phyloP scores from a whole-genome alignment of 2,329 filamentous ascomycete genomes.

The Calonectria pseudoreteaudii region DNA sequence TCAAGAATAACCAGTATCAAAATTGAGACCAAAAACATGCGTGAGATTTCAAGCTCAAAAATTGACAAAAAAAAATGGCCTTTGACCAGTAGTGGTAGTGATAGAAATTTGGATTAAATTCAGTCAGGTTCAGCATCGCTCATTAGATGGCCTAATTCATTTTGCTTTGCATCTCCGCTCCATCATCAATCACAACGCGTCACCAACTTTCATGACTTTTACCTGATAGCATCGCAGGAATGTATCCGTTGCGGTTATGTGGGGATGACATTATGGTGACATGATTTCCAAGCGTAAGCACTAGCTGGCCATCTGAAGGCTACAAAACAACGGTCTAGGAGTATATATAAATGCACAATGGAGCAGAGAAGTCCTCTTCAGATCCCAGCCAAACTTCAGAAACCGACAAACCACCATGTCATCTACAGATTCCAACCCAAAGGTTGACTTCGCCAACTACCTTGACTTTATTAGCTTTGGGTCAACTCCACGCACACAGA shows the following conservation, averaged over 20 bases:
- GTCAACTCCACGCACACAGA: neutral
- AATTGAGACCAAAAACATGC: neutral
- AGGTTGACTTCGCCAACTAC: neutral
- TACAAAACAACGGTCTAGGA: too few species aligned
- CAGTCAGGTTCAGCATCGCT: neutral
- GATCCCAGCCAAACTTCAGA: neutral
- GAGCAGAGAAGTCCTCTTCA: neutral
- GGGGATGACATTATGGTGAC: neutral
- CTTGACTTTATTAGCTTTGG: neutral
- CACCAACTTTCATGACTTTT: neutral
- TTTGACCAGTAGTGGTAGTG: neutral
- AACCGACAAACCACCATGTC: neutral
- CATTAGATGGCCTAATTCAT: neutral
- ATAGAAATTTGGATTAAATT: neutral
- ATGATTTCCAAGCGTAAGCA: neutral
- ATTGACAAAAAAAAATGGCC: neutral
- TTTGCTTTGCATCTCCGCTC: too few species aligned
- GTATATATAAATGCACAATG: neutral
- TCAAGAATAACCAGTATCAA: neutral
- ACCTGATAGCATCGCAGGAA: neutral
- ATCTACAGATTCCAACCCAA: neutral
- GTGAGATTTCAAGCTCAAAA: neutral
- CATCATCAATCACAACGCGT: neutral
- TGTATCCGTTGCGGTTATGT: neutral
- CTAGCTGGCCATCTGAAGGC: neutral